Percentiles rank a stretch among this genome's conserved stretches.
phyloP scores from a whole-genome alignment of 1,284 basidiomycete species.

The Trichosporon sp. region DNA sequence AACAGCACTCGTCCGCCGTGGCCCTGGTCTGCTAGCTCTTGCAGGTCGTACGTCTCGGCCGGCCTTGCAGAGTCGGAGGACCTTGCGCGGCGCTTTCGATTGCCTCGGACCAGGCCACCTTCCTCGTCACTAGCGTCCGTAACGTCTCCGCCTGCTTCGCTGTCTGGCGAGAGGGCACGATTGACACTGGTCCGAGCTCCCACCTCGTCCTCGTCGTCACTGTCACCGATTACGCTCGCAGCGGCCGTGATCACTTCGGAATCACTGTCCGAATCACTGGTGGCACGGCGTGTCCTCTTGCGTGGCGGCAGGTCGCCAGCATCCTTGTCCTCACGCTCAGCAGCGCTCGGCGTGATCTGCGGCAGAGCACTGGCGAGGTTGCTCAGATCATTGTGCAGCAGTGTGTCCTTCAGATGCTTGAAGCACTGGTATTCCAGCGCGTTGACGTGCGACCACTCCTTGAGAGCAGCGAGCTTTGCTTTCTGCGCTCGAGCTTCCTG shows the following conservation, averaged over 20 bases:
- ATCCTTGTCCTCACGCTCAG: not conserved
- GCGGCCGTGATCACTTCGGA: not conserved
- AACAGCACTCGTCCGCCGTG: constrained; percentile 41
- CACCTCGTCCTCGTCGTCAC: not conserved
- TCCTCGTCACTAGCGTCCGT: constrained; percentile 1
- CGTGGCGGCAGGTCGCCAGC: not conserved
- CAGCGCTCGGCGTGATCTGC: not conserved
- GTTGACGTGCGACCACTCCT: constrained; percentile 81
- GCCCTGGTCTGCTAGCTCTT: constrained; percentile 23
- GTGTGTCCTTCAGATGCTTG: constrained; percentile 53
- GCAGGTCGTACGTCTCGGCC: constrained; percentile 29
- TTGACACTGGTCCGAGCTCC: too few relatives aligned
- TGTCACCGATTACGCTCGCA: not conserved
- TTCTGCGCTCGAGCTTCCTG: constrained; percentile 55
- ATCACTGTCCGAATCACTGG: not conserved
- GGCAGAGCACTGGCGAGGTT: not conserved
- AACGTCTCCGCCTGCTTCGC: not conserved
- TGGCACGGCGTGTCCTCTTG: not conserved
- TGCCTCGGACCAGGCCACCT: not conserved
- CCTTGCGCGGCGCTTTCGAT: constrained; percentile 1
- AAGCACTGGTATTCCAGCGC: constrained; percentile 25
- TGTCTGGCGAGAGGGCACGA: not conserved
- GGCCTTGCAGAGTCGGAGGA: not conserved
- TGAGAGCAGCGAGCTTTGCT: constrained; percentile 70
- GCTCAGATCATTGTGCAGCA: constrained; percentile 24